Base-by-base conservation (phyloP, 2,329 filamentous ascomycete genomes). In the Fusarium nygamai region DNA sequence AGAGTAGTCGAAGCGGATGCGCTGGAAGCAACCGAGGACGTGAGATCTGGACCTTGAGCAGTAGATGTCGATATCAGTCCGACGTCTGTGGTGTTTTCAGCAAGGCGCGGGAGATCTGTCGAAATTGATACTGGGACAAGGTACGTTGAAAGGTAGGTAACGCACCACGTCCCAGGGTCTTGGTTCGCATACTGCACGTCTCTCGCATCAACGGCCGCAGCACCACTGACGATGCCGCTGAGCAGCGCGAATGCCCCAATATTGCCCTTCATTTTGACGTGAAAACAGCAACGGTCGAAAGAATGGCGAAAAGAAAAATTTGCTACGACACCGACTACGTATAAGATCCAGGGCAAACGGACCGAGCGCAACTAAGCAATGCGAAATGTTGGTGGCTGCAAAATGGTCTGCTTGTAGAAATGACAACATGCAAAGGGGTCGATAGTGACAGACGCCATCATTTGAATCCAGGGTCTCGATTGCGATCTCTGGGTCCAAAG, bases 71-170 rank as follows among this genome's bases (percentile, higher is more conserved):
- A 62, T 20, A 62, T 19, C 6, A 27, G 5, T 14, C 13, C 13
- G 36, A 19, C 13, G 24, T 33, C 22, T 11, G 46, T 43, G 1
- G 46, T n/a, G 19, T 65, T 46, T 2, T 53, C 38, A 8, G 12
- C 24, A 22, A 46, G 33, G 9, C 20, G 44, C 3, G 46, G 39
- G 8, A 44, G n/a, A 1, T 8, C 47, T 3, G 34, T 24, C 2
- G 16, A 17, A 7, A 41, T 22, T 16, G 61, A 66, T 3, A 64
- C n/a, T 0, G 48, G 48, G 1, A 6, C 48, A 6, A 66, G 61
- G 13, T 65, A 66, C 1, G 34, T 66, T 1, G 61, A 65, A 1
- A 65, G 29, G 4, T 65, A 64, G 6, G 48, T 65, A 4, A 66
- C 31, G 5, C 61, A 66, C 14, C 31, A 66, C 0, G 61, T 80